These are phyloP conservation scores for Neurospora sp. DNA, from an alignment of 2,329 filamentous ascomycete genomes.

Conservation along the genomic window DNA sequence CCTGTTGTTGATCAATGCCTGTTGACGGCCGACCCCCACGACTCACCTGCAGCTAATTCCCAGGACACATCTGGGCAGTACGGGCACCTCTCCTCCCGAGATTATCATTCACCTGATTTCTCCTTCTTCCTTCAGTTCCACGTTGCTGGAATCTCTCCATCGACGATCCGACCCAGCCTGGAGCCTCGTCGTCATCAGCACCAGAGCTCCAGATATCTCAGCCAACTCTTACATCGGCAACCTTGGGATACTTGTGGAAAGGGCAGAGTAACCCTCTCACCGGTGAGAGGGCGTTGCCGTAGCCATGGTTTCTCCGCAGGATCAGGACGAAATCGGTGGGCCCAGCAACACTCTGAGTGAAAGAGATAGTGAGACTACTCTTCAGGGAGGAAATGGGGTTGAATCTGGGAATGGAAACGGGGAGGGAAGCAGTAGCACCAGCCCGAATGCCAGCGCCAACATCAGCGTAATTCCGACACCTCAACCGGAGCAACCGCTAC, in stretches of 20 bases:
- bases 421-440: neutral
- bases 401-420: neutral
- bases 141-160: neutral
- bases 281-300: neutral
- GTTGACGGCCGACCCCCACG: neutral
- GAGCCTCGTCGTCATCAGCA: neutral
- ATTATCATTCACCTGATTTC: neutral
- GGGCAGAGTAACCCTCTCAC: neutral
- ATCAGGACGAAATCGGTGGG: constrained; percentile 1
- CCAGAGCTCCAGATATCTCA: neutral
- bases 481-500: neutral
- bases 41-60: neutral
- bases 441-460: neutral
- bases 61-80: neutral
- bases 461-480: neutral
- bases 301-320: constrained; percentile 10
- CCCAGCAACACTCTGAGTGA: neutral
- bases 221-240: neutral
- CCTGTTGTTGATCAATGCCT: neutral
- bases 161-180: neutral
- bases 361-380: neutral
- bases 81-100: neutral
- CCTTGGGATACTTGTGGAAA: neutral
- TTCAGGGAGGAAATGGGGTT: neutral
- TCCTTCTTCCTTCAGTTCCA: neutral